Evolutionary conservation across 1,284 basidiomycete genomes (phyloP), one percentile per base, ranked within the genome.

Genomic region (Ganoderma multipileum): DNA sequence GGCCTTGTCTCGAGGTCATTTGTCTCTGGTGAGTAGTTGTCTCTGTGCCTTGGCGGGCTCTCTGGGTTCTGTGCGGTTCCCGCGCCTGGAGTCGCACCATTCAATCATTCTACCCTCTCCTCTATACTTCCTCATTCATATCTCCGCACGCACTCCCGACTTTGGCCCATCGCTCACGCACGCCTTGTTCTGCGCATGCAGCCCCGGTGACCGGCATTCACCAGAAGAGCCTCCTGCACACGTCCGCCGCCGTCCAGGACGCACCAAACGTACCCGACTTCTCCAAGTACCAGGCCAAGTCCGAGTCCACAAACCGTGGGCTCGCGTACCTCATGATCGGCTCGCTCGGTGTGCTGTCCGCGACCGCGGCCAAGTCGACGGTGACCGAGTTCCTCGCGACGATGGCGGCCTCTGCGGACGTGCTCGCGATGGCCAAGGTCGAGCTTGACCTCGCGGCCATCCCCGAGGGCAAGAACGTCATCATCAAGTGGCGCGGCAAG

Each of bases 401-500:
- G 74, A 97, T 99, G 95, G 88, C 94, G 68, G 98, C 98, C 26
- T 98, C 97, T 59, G 96, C 97, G 44, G 98, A 99, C 80, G 97
- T 99, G 61, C 90, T 99, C 76, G 98, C 98, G 63, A 88, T 99
- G 74, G 98, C 98, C 75, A 99, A 99, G 86, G 95, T 99, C 71
- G 98, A 99, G 84, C 91, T 99, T 72, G 96, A 97, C 68, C 91
- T 99, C 77, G 84, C 84, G 69, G 86, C 85, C 72, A 99, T 99
- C 78, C 97, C 98, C 44, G 95, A 98, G 87, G 98, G 98, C 83
- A 97, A 97, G 90, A 96, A 96, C 81, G 94, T 95, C 76, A 92
- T 98, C 82, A 95, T 98, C 86, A 98, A 98, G 85, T 99, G 98
- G 98, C 95, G 97, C 81, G 98, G 97, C 81, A 99, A 99, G 89